A percentile compares a stretch with the other conserved stretches of the same genome.
Conservation (phyloP, 2,329 filamentous ascomycete species). For the Ophiostoma australiae region DNA sequence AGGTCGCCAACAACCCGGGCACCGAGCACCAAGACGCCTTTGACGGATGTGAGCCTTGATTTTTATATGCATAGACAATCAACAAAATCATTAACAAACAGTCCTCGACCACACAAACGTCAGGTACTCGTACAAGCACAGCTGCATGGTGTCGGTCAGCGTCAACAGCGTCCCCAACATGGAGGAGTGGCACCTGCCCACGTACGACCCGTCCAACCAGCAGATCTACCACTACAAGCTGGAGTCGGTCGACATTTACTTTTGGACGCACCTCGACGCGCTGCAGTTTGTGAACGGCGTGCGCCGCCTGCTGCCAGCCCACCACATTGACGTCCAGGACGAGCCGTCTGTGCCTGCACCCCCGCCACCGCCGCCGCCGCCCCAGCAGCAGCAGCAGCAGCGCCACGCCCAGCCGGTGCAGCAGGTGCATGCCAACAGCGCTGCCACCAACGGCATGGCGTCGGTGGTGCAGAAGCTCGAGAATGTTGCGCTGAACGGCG, state of each 20-base stretch:
- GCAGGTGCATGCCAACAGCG: constrained; percentile 15
- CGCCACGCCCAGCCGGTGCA: constrained; percentile 28
- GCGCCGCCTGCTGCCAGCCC: constrained; percentile 56
- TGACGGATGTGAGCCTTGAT: constrained; percentile 59
- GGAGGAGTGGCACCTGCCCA: constrained; percentile 70
- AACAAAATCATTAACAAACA: constrained; percentile 33
- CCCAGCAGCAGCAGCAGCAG: constrained; percentile 29
- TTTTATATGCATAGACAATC: background rate
- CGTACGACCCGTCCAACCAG: constrained; percentile 66
- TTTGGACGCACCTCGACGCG: constrained; percentile 71
- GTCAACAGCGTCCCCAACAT: constrained; percentile 51
- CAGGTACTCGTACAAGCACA: constrained; percentile 68
- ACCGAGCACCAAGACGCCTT: constrained; percentile 75
- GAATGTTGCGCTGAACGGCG: constrained; percentile 55
- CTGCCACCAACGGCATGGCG: constrained; percentile 49
- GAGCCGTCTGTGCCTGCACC: constrained; percentile 53
- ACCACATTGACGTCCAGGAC: constrained; percentile 59
- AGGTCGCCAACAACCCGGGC: constrained; percentile 70
- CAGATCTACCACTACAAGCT: constrained; percentile 75
- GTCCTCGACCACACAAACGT: constrained; percentile 62
- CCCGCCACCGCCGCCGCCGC: constrained; percentile 26
- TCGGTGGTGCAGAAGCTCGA: constrained; percentile 70
- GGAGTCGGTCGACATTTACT: constrained; percentile 71
- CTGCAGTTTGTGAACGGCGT: constrained; percentile 65
- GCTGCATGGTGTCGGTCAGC: constrained; percentile 62